phyloP scores from a whole-genome alignment of 768 basidiomycete species.

The Lyophyllum shimeji region DNA sequence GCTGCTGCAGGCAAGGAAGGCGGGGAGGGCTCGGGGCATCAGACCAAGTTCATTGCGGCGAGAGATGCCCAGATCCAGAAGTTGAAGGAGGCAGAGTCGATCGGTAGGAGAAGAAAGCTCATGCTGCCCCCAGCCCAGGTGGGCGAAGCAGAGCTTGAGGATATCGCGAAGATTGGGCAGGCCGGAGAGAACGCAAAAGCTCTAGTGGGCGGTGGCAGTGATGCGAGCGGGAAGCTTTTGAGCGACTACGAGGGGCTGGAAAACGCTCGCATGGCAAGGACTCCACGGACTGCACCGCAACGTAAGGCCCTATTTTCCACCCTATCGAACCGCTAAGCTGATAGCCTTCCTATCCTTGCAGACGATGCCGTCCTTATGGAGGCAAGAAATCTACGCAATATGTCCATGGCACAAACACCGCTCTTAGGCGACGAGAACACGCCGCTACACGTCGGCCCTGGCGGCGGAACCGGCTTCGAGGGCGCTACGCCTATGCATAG shows the following conservation, averaged over 20 bases:
- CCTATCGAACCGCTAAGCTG: not conserved
- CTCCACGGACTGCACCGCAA: constrained; percentile 92
- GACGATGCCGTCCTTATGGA: constrained; percentile 95
- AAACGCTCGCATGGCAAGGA: constrained; percentile 87
- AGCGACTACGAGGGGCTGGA: constrained; percentile 93
- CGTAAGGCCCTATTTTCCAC: constrained; percentile 40
- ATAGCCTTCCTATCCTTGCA: constrained; percentile 29
- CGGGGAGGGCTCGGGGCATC: constrained; percentile 55
- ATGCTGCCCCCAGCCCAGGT: constrained; percentile 89
- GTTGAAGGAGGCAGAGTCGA: constrained; percentile 95
- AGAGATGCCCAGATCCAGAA: constrained; percentile 98
- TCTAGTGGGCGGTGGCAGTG: constrained; percentile 77
- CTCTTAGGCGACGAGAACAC: constrained; percentile 97
- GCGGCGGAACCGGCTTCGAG: constrained; percentile 91
- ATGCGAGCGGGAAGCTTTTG: constrained; percentile 81
- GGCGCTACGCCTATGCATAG: constrained; percentile 92
- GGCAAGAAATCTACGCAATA: constrained; percentile 92
- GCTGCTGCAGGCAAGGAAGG: constrained; percentile 62
- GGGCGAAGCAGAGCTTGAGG: constrained; percentile 91
- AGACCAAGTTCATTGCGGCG: constrained; percentile 95
- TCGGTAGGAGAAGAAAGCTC: constrained; percentile 83
- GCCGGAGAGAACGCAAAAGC: constrained; percentile 88
- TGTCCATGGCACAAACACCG: constrained; percentile 91
- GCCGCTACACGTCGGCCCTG: constrained; percentile 72
- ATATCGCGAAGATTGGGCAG: constrained; percentile 97